Conservation (phyloP, 148 eudicot species). For the Heliamphora exappendiculata region DNA sequence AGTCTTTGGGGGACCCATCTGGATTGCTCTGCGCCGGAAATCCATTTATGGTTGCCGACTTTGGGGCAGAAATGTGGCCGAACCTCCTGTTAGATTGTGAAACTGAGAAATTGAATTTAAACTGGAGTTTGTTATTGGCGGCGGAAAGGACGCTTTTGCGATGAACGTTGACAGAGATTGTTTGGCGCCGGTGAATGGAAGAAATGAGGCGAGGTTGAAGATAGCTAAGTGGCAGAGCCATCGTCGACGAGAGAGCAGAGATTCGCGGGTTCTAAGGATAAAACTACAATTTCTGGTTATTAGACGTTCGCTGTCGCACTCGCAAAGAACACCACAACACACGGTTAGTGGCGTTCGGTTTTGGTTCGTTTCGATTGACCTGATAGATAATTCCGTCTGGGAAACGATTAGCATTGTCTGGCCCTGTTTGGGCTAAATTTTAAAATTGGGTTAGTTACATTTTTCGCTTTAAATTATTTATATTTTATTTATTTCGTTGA, state of each 20-base stretch:
- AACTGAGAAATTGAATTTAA: constrained; percentile 8
- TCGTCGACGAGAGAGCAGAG: constrained; percentile 16
- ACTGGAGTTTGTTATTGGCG: not conserved
- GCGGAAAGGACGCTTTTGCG: constrained; percentile 11
- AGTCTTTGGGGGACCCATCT: not conserved
- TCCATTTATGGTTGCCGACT: constrained; percentile 51
- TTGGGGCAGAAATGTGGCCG: constrained; percentile 12
- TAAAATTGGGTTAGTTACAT: no score
- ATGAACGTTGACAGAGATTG: not conserved
- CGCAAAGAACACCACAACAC: no score
- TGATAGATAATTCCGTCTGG: no score
- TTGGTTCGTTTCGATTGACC: no score
- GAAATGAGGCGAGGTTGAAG: constrained; percentile 12
- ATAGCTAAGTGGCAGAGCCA: constrained; percentile 32
- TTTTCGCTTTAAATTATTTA: no score
- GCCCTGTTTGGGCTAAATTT: no score
- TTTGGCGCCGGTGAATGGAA: constrained; percentile 11
- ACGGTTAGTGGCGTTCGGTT: no score
- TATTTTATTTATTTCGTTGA: no score
- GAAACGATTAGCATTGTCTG: no score
- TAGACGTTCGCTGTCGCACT: not conserved
- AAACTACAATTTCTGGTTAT: not conserved
- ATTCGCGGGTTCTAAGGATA: not conserved
- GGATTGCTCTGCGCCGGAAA: constrained; percentile 12
- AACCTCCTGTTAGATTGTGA: constrained; percentile 3